phyloP scores from a whole-genome alignment of 192 early-diverging fungal genomes.

The Allomyces arbusculus region DNA sequence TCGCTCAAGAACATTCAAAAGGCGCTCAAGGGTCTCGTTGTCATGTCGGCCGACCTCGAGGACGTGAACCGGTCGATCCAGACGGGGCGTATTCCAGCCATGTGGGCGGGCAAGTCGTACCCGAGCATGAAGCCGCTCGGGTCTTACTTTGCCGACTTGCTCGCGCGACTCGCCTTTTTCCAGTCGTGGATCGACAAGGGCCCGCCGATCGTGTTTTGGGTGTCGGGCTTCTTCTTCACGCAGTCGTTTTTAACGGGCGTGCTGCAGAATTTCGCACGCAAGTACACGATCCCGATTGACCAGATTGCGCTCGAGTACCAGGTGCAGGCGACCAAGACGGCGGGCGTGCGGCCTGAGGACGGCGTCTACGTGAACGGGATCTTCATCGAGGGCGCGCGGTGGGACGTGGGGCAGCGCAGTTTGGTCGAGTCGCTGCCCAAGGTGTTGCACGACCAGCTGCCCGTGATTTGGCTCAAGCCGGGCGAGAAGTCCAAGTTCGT shows the following conservation, averaged over 20 bases:
- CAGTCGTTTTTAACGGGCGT: conserved; percentile 45
- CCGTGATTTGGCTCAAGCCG: conserved; percentile 43
- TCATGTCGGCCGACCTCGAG: conserved; percentile 41
- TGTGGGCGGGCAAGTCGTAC: conserved; percentile 41
- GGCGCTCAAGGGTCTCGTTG: conserved; percentile 36
- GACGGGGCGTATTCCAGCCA: conserved; percentile 24
- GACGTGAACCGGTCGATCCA: conserved; percentile 38
- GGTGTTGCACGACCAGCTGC: conserved; percentile 33
- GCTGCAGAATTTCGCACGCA: conserved; percentile 39
- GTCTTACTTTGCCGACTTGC: conserved; percentile 29
- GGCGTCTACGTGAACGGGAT: conserved; percentile 33
- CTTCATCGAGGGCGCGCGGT: conserved; percentile 36
- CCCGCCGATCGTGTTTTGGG: conserved; percentile 32
- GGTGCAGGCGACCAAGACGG: conserved; percentile 12
- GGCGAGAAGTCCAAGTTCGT: conserved; percentile 13
- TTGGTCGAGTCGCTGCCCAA: conserved; percentile 33
- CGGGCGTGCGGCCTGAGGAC: conserved; percentile 16
- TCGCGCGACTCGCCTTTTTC: conserved; percentile 31
- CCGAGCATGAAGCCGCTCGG: conserved; percentile 38
- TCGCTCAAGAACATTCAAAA: conserved; percentile 39
- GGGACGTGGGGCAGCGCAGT: conserved; percentile 17
- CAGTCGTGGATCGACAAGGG: conserved; percentile 33
- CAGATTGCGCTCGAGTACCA: conserved; percentile 28
- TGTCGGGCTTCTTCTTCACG: conserved; percentile 46
- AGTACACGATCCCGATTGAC: conserved; percentile 37